These are phyloP conservation scores for Heterobasidion annosum DNA, from an alignment of 1,284 basidiomycete genomes.

Conservation along the genomic window DNA sequence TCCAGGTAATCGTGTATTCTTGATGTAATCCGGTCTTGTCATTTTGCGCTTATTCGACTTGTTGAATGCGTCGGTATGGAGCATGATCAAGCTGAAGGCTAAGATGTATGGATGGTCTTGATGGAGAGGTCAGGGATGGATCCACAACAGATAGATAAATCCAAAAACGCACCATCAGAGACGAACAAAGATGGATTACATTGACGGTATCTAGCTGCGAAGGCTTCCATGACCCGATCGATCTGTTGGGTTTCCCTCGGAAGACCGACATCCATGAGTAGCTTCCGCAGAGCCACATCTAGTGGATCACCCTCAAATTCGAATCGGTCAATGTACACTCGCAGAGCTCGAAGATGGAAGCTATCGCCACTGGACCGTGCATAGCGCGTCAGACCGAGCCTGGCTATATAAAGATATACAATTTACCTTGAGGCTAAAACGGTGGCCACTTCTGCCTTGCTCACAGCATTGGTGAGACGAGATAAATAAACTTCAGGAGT, in stretches of 20 bases:
- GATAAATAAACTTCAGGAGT: constrained; percentile 62
- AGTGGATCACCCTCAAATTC: constrained; percentile 78
- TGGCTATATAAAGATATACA: background rate
- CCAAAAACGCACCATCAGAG: constrained; percentile 50
- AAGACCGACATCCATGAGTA: constrained; percentile 88
- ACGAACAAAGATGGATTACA: constrained; percentile 83
- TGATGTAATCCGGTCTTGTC: constrained; percentile 89
- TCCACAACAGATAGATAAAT: background rate
- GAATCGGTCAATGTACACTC: constrained; percentile 70
- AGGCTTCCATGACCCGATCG: constrained; percentile 94
- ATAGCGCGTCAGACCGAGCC: constrained; percentile 5
- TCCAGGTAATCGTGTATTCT: constrained; percentile 86
- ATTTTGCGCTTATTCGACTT: constrained; percentile 97
- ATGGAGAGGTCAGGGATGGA: constrained; percentile 1
- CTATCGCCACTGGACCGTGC: constrained; percentile 47
- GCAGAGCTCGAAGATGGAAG: constrained; percentile 69
- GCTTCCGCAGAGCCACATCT: constrained; percentile 85
- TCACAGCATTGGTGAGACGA: constrained; percentile 54
- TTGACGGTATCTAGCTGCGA: constrained; percentile 76
- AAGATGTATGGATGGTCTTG: constrained; percentile 95
- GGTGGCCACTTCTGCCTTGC: constrained; percentile 69
- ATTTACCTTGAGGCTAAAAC: constrained; percentile 76
- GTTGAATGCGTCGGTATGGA: constrained; percentile 98
- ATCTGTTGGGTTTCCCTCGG: constrained; percentile 98
- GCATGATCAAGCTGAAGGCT: constrained; percentile 97